Evolutionary conservation across 768 basidiomycete species (phyloP).

Genomic region (Lactarius hatsudake): DNA sequence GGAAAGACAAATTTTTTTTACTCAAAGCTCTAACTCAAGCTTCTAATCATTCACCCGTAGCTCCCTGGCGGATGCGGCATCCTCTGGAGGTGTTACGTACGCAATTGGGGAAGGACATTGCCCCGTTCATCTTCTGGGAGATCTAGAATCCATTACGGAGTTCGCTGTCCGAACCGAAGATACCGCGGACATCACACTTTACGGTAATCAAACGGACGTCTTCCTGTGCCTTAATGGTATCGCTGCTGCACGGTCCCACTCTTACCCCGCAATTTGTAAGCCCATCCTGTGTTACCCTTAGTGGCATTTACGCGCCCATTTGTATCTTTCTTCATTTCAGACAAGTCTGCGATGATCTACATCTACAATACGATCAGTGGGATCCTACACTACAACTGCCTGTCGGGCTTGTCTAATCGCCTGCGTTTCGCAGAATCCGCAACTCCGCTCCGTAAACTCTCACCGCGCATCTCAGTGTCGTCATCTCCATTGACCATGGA

Average conservation of each 20-base stretch:
- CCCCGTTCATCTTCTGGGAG: not conserved
- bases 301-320: not conserved
- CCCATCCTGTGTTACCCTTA: not conserved
- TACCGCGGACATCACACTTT: conserved; percentile 10
- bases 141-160: conserved; percentile 1
- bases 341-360: not conserved
- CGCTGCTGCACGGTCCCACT: not conserved
- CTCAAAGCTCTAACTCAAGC: not conserved
- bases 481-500: conserved; percentile 40
- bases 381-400: conserved; percentile 6
- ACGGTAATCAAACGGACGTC: not conserved
- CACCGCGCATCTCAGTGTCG: conserved; percentile 18
- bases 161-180: conserved; percentile 5
- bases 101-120: not conserved
- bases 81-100: not conserved
- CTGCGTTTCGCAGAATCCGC: conserved; percentile 19
- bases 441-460: not conserved
- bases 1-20: not conserved
- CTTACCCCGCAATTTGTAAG: conserved; percentile 14
- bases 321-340: not conserved
- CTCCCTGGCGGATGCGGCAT: not conserved
- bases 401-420: conserved; percentile 14
- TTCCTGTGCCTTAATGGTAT: conserved; percentile 6
- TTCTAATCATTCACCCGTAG: not conserved
- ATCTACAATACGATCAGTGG: not conserved